These are phyloP conservation scores for Monosporascus sp. DNA, from an alignment of 2,329 filamentous ascomycete species.

Conservation along the genomic window DNA sequence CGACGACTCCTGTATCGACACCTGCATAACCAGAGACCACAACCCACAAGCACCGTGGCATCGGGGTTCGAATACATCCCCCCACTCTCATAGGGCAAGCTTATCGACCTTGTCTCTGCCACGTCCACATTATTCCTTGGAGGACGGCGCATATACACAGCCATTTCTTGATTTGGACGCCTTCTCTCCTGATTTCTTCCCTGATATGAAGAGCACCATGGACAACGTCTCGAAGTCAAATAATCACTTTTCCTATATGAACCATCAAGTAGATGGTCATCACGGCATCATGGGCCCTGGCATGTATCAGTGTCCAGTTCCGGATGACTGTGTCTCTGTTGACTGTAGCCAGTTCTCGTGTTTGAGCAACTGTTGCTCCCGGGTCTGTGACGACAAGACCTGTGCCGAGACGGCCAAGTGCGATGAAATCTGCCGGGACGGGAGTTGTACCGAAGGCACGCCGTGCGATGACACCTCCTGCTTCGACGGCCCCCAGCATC, in stretches of 20 bases:
- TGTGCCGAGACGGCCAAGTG: slow-evolving; percentile 21
- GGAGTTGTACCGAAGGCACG: slow-evolving; percentile 19
- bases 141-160: slow-evolving; percentile 4
- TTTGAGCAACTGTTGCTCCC: slow-evolving; percentile 17
- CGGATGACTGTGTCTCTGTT: slow-evolving; percentile 17
- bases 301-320: slow-evolving; percentile 3
- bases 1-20: slow-evolving; percentile 15
- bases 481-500: slow-evolving; percentile 11
- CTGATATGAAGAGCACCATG: slow-evolving; percentile 7
- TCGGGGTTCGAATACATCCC: slow-evolving; percentile 4
- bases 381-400: slow-evolving; percentile 23
- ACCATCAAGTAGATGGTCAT: slow-evolving; percentile 8
- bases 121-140: slow-evolving; percentile 5
- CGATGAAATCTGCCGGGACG: slow-evolving; percentile 24
- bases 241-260: slow-evolving; percentile 7
- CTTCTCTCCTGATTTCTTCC: slow-evolving; percentile 5
- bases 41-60: slow-evolving; percentile 6
- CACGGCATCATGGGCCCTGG: slow-evolving; percentile 15
- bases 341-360: slow-evolving; percentile 20
- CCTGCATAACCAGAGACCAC: slow-evolving; percentile 6
- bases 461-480: slow-evolving; percentile 23
- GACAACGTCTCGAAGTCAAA: slow-evolving; percentile 3
- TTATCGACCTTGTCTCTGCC: slow-evolving; percentile 5
- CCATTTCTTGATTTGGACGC: slow-evolving; percentile 1
- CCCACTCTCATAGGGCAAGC: slow-evolving; percentile 6